Evolutionary conservation across 116 monocot genomes (phyloP).

Genomic region (Iris pallida): DNA sequence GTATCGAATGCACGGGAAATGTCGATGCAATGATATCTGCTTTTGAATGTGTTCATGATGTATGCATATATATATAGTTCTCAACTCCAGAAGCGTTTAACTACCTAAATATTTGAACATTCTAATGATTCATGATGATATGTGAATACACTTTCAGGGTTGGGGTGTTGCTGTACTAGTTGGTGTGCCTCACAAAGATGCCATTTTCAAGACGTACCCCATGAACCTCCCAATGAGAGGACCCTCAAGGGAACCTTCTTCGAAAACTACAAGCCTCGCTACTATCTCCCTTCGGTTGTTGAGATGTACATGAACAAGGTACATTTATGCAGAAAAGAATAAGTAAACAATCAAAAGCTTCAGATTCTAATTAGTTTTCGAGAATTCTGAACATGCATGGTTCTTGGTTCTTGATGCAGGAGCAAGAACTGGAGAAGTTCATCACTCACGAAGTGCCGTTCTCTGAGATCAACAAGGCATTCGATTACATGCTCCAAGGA

Average conservation of each 20-base stretch:
- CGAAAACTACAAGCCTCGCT: slow-evolving; percentile 19
- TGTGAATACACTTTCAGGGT: not conserved
- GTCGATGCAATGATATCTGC: slow-evolving; percentile 16
- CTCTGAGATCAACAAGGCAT: slow-evolving; percentile 38
- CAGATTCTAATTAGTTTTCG: too few relatives aligned
- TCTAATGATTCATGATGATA: not conserved
- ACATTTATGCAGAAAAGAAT: too few relatives aligned
- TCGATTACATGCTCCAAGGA: slow-evolving; percentile 32
- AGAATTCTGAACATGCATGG: too few relatives aligned
- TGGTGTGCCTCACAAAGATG: slow-evolving; percentile 14
- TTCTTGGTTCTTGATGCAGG: slow-evolving; percentile 31
- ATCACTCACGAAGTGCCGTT: slow-evolving; percentile 32
- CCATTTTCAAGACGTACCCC: slow-evolving; percentile 16
- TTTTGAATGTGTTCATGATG: slow-evolving; percentile 21
- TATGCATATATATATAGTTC: not conserved
- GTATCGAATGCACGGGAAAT: slow-evolving; percentile 23
- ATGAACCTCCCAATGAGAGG: slow-evolving; percentile 3
- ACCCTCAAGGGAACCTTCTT: slow-evolving; percentile 16
- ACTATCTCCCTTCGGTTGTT: slow-evolving; percentile 13
- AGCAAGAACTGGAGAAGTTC: slow-evolving; percentile 60
- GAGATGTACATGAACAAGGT: slow-evolving; percentile 27
- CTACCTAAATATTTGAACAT: not conserved
- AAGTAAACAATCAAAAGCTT: too few relatives aligned
- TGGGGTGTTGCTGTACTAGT: slow-evolving; percentile 26
- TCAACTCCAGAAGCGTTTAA: not conserved